These are phyloP conservation scores for Perkinsus marinus DNA, from an alignment of 169 alveolate genomes.

Conservation along the genomic window DNA sequence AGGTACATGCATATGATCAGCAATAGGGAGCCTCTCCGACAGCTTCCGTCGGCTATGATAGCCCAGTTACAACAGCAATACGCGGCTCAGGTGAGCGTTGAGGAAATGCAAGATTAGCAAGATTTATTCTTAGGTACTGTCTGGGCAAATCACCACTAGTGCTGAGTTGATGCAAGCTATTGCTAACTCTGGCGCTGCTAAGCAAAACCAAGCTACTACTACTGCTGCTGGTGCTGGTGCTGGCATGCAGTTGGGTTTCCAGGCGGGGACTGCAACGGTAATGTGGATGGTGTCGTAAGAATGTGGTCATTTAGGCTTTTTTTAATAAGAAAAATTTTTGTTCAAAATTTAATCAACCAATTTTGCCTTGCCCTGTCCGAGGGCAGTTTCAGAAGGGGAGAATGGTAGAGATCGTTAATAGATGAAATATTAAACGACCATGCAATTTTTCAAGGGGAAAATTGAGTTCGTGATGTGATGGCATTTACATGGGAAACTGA, in stretches of 20 bases:
- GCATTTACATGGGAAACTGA: too few species aligned
- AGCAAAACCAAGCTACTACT: neutral
- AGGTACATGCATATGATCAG: neutral
- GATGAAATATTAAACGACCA: too few species aligned
- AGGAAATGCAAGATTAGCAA: neutral
- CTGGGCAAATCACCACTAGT: neutral
- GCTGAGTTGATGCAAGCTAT: neutral
- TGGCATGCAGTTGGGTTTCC: neutral
- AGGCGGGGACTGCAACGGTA: too few species aligned
- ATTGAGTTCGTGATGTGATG: too few species aligned
- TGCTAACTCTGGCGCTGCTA: neutral
- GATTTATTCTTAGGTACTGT: neutral
- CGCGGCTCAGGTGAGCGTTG: neutral
- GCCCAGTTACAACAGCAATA: neutral
- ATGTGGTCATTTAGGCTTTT: neutral
- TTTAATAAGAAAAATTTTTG: too few species aligned
- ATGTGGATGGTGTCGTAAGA: too few species aligned
- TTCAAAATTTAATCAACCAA: too few species aligned
- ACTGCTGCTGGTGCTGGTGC: neutral
- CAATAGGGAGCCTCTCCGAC: neutral
- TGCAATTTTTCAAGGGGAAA: too few species aligned
- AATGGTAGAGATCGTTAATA: too few species aligned
- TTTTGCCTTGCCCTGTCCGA: too few species aligned
- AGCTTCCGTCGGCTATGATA: neutral
- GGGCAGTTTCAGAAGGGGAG: too few species aligned